Evolutionary conservation across 176 grass and related monocot genomes (phyloP).

Genomic region (Triticum aestivum): DNA sequence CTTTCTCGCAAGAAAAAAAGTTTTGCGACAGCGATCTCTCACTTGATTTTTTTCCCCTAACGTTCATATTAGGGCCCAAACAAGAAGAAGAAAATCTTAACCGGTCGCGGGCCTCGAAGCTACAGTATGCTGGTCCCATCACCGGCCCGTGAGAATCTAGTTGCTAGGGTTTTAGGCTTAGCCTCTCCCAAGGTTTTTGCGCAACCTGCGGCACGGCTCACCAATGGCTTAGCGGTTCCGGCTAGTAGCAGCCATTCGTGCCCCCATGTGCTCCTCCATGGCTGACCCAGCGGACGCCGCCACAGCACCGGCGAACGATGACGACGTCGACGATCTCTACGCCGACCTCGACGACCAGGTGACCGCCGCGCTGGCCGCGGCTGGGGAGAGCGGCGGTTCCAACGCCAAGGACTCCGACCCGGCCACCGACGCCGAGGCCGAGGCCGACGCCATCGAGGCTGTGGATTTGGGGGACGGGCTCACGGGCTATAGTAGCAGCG

Average conservation of each 20-base stretch:
- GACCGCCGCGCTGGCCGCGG: constrained; percentile 35
- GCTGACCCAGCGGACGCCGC: constrained; percentile 4
- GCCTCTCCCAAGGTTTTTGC: constrained; percentile 41
- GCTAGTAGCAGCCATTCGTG: background rate
- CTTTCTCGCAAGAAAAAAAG: too few relatives aligned
- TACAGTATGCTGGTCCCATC: background rate
- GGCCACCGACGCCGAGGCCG: constrained; percentile 10
- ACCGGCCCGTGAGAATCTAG: background rate
- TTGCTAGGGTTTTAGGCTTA: constrained; percentile 16
- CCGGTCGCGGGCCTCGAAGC: background rate
- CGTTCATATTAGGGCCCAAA: background rate
- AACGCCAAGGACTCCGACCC: constrained; percentile 50
- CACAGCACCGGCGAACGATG: constrained; percentile 12
- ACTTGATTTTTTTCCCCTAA: background rate
- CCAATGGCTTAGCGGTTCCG: constrained; percentile 33
- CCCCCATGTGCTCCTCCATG: constrained; percentile 9
- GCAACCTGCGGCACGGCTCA: constrained; percentile 19
- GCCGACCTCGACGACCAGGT: constrained; percentile 71
- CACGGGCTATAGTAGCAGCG: constrained; percentile 38
- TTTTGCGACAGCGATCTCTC: background rate
- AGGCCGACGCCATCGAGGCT: constrained; percentile 32
- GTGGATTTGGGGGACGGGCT: constrained; percentile 54
- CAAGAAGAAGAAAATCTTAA: background rate
- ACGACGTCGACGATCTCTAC: constrained; percentile 69
- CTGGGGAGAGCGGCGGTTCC: constrained; percentile 45